Evolutionary conservation across 768 basidiomycete genomes (phyloP).

Genomic region (Boletellus sp.): DNA sequence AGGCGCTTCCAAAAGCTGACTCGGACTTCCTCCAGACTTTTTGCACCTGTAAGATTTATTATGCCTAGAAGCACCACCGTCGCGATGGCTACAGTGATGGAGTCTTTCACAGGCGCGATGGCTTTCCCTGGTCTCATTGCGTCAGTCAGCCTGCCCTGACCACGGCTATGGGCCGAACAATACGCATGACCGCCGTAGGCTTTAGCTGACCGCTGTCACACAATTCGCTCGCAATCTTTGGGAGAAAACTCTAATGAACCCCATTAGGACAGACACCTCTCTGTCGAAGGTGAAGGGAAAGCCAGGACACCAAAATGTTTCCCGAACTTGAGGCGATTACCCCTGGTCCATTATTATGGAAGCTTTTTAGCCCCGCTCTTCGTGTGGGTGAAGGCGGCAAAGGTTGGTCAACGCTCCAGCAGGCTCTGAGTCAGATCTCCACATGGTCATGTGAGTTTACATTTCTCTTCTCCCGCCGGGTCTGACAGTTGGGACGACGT

Average conservation of each 20-base stretch:
- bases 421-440: constrained; percentile 19
- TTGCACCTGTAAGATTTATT: constrained; percentile 25
- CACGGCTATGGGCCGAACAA: not conserved
- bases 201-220: not conserved
- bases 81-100: constrained; percentile 28
- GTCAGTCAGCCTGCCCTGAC: not conserved
- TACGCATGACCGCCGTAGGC: not conserved
- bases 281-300: not conserved
- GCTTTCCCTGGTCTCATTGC: constrained; percentile 3
- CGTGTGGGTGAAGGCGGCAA: constrained; percentile 15
- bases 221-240: not conserved
- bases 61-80: constrained; percentile 21
- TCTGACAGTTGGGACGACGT: constrained; percentile 12
- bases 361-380: constrained; percentile 9
- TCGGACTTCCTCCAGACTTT: constrained; percentile 23
- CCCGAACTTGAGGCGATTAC: constrained; percentile 15
- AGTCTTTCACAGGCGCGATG: constrained; percentile 2
- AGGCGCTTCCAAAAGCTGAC: constrained; percentile 11
- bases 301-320: constrained; percentile 7
- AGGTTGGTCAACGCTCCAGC: constrained; percentile 8
- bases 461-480: constrained; percentile 27
- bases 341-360: constrained; percentile 26
- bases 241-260: not conserved
- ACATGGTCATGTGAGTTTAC: constrained; percentile 12
- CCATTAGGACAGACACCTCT: not conserved